These are phyloP conservation scores for Penicillium sp. DNA, from an alignment of 2,329 filamentous ascomycete genomes.

Conservation along the genomic window DNA sequence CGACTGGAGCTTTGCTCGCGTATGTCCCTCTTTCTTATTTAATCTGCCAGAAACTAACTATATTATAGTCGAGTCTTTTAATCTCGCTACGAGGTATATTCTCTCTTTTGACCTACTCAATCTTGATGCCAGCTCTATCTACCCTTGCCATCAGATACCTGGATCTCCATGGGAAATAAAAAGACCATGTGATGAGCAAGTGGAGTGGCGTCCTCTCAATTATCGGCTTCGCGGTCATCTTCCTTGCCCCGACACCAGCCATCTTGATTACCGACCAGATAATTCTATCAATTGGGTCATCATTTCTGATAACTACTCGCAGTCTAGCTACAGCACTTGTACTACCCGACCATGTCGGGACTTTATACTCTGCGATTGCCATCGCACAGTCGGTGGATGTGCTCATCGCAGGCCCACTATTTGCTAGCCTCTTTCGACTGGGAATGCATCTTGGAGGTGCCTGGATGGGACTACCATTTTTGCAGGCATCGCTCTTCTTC, in stretches of 20 bases:
- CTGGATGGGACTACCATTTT: constrained; percentile 32
- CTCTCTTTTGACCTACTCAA: constrained; percentile 20
- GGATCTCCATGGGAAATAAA: constrained; percentile 19
- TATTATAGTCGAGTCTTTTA: constrained; percentile 27
- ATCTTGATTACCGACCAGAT: constrained; percentile 24
- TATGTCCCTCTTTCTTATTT: constrained; percentile 9
- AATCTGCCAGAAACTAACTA: constrained; percentile 2
- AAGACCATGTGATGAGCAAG: constrained; percentile 26
- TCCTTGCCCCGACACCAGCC: constrained; percentile 16
- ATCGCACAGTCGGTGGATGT: constrained; percentile 23
- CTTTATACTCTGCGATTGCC: constrained; percentile 29
- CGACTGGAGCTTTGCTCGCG: constrained; percentile 29
- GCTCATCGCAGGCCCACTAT: constrained; percentile 26
- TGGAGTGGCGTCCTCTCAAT: constrained; percentile 19
- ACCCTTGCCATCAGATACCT: constrained; percentile 17
- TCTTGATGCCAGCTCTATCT: constrained; percentile 26
- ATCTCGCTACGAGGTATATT: constrained; percentile 29
- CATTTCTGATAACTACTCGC: constrained; percentile 23
- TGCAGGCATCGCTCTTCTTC: constrained; percentile 23
- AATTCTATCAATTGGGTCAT: constrained; percentile 26
- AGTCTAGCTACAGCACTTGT: constrained; percentile 31
- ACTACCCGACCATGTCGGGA: constrained; percentile 27
- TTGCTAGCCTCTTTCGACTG: constrained; percentile 27
- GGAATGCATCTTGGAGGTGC: constrained; percentile 27
- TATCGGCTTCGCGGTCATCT: constrained; percentile 22